These are phyloP conservation scores for Cylindrodendrum hubeiense DNA, from an alignment of 2,329 filamentous ascomycete species.

Conservation along the genomic window DNA sequence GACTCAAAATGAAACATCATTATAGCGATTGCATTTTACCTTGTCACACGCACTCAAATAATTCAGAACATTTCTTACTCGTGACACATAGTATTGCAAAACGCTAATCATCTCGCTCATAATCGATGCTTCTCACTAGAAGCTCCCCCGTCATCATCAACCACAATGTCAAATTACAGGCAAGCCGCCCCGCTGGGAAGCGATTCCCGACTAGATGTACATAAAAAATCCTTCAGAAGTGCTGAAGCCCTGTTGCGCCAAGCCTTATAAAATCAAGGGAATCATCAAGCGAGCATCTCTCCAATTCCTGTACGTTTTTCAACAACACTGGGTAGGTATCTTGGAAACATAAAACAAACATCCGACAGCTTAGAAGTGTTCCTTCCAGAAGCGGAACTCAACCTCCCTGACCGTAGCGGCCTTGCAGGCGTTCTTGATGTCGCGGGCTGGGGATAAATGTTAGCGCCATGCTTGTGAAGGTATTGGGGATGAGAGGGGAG, in stretches of 20 bases:
- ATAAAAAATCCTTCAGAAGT: slow-evolving; percentile 16
- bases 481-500: not conserved
- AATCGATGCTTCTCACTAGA: not conserved
- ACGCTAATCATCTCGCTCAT: slow-evolving; percentile 13
- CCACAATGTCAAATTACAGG: slow-evolving; percentile 5
- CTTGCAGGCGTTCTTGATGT: slow-evolving; percentile 87
- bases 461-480: slow-evolving; percentile 41
- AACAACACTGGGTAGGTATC: slow-evolving; percentile 37
- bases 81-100: not conserved
- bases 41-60: not conserved
- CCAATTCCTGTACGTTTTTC: slow-evolving; percentile 4
- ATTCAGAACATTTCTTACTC: not conserved
- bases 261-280: slow-evolving; percentile 12
- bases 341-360: slow-evolving; percentile 34
- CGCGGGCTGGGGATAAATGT: slow-evolving; percentile 71
- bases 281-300: slow-evolving; percentile 4
- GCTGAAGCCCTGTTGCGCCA: slow-evolving; percentile 19
- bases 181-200: not conserved
- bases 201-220: slow-evolving; percentile 24
- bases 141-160: slow-evolving; percentile 3
- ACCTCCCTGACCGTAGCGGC: slow-evolving; percentile 81
- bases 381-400: slow-evolving; percentile 98
- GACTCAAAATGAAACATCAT: not conserved
- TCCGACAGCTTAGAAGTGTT: slow-evolving; percentile 74
- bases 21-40: not conserved